Base-by-base conservation (phyloP, 805 yeast species). In the Yueomyces sp. region DNA sequence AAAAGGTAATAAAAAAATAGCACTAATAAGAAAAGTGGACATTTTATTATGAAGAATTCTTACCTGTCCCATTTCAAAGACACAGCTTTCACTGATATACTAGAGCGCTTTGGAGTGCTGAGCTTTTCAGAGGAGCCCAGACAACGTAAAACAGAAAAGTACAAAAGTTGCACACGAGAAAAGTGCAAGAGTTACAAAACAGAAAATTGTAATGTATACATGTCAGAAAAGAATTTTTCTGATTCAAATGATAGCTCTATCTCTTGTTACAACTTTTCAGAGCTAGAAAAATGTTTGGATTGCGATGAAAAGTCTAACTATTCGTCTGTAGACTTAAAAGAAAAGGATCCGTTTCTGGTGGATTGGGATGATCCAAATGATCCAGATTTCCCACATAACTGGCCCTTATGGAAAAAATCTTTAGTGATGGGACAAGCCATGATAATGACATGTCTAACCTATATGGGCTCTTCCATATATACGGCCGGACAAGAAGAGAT, bases 391-490 rank as follows among this genome's bases (percentile, higher is more conserved):
- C 85, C 85, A 0, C 52, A 60, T 26, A 76, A 75, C 52, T 79
- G 85, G 85, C 64, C 78, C 0, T 30, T 53, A 0, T 40, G 46
- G 32, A 63, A 66, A 42, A 74, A 72, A 52, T 34, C 56, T 2
- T 40, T 71, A 31, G 62, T 72, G 38, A 55, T 69, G 4, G 5
- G 54, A 2, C 64, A 68, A 48, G 61, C 74, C 9, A 62, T 72
- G 47, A 47, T 74, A 26, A 56, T 74, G 40, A 70, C 80, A 3
- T 59, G 69, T 8, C 60, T 77, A 3, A 72, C 75, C 0, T 76
- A 78, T 46, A 71, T 75, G 66, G 78, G 76, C 11, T 68, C 81
- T 1, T 73, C 81, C 3, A 64, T 76, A 29, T 68, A 71, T 47
- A 67, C 80, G 0, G 81, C 82, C 0, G 74, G 76, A 26, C 60